These are phyloP conservation scores for Aspergillus aculeatinus DNA, from an alignment of 2,329 filamentous ascomycete genomes.

Conservation along the genomic window DNA sequence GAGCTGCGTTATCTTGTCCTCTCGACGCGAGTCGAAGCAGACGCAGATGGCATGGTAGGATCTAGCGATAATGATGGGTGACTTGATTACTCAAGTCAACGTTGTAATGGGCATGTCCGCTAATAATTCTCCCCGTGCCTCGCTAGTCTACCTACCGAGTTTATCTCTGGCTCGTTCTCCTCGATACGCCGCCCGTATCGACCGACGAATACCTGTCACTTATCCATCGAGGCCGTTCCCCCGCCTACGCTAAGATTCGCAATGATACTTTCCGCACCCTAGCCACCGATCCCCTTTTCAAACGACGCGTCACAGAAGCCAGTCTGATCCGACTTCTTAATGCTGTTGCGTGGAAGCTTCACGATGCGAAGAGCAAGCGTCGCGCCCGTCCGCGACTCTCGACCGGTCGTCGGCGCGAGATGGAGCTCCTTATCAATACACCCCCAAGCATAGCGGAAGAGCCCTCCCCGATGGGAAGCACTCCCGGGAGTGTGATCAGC, in stretches of 20 bases:
- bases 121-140: conserved; percentile 5
- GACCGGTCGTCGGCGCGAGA: conserved; percentile 49
- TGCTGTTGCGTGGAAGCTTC: conserved; percentile 88
- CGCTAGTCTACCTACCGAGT: conserved; percentile 82
- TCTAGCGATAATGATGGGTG: neutral
- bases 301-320: conserved; percentile 90
- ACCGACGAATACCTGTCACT: conserved; percentile 88
- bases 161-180: conserved; percentile 92
- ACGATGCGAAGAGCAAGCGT: conserved; percentile 70
- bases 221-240: conserved; percentile 88
- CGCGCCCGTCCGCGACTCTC: conserved; percentile 41
- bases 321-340: conserved; percentile 92
- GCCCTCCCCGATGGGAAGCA: conserved; percentile 40
- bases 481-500: conserved; percentile 18
- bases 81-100: neutral
- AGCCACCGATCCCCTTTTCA: conserved; percentile 95
- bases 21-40: conserved; percentile 51
- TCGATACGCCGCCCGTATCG: conserved; percentile 79
- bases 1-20: conserved; percentile 51
- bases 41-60: conserved; percentile 54
- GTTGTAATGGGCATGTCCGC: neutral
- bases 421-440: conserved; percentile 41
- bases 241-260: conserved; percentile 94
- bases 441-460: conserved; percentile 40
- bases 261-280: conserved; percentile 98